Percentiles rank a stretch among this genome's conserved stretches.
These are phyloP conservation scores for Lachnellula occidentalis DNA, from an alignment of 2,329 filamentous ascomycete genomes.

Conservation along the genomic window DNA sequence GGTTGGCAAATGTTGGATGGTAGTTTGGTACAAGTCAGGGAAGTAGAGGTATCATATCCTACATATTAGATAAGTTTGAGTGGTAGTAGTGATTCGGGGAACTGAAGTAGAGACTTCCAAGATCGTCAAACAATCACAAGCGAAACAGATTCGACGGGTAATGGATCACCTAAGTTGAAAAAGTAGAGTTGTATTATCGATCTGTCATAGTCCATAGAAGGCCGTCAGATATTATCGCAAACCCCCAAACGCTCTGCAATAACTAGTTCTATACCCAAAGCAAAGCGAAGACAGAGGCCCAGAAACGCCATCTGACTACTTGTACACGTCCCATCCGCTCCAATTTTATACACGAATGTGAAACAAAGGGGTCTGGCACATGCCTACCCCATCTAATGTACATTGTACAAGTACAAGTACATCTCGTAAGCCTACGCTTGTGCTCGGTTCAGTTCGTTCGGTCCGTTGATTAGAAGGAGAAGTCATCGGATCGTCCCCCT, in stretches of 20 bases:
- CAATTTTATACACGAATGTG: slow-evolving; percentile 8
- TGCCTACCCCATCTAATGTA: not conserved
- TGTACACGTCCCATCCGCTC: slow-evolving; percentile 8
- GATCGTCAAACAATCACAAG: not conserved
- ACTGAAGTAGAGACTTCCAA: no score
- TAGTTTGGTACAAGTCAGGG: no score
- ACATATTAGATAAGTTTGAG: no score
- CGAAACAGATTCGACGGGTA: no score
- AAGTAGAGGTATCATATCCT: no score
- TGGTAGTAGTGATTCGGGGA: no score
- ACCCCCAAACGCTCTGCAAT: slow-evolving; percentile 18
- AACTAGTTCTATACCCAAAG: slow-evolving; percentile 9
- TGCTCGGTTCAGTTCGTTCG: not conserved
- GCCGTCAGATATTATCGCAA: not conserved
- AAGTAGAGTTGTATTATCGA: slow-evolving; percentile 7
- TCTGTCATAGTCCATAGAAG: not conserved
- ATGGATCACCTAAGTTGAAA: not conserved
- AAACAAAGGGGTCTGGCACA: not conserved
- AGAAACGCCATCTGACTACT: slow-evolving; percentile 15
- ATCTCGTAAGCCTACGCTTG: not conserved
- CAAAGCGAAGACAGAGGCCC: slow-evolving; percentile 6
- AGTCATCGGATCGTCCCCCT: slow-evolving; percentile 9
- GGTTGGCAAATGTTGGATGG: no score
- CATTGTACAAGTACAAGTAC: not conserved
- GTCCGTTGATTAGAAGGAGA: not conserved